These are phyloP conservation scores for Hawksworthiomyces lignivorus DNA, from an alignment of 2,329 filamentous ascomycete species.

Conservation along the genomic window DNA sequence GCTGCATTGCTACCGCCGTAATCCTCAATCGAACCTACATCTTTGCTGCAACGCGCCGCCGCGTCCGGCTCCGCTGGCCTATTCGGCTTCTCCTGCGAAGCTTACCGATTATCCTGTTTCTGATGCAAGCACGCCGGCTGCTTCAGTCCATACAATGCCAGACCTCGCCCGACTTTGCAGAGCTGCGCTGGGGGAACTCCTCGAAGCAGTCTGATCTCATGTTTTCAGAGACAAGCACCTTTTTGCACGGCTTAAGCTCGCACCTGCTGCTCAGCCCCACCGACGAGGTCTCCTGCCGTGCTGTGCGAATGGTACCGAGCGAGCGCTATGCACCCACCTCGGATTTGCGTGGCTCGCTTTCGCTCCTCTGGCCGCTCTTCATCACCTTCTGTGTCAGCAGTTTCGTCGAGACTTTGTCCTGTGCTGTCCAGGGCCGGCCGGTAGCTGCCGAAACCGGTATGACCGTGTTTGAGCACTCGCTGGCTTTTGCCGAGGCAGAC, in stretches of 20 bases:
- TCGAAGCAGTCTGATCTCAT: constrained; percentile 59
- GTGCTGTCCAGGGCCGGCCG: constrained; percentile 75
- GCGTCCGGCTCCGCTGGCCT: constrained; percentile 68
- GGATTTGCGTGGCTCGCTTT: constrained; percentile 68
- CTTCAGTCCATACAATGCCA: constrained; percentile 88
- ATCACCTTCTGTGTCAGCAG: constrained; percentile 65
- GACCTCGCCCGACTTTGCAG: constrained; percentile 65
- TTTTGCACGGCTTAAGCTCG: constrained; percentile 66
- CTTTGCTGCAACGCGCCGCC: constrained; percentile 80
- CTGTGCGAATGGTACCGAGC: constrained; percentile 62
- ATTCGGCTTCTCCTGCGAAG: constrained; percentile 63
- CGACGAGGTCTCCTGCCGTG: constrained; percentile 66
- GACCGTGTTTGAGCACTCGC: constrained; percentile 91
- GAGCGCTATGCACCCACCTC: constrained; percentile 41
- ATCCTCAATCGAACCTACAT: constrained; percentile 87
- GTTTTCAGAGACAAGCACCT: constrained; percentile 60
- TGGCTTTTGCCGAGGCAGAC: constrained; percentile 94
- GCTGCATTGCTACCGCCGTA: constrained; percentile 78
- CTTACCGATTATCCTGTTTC: constrained; percentile 62
- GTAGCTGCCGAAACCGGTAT: constrained; percentile 84
- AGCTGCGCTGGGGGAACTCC: constrained; percentile 61
- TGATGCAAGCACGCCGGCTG: constrained; percentile 59
- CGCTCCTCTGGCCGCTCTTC: constrained; percentile 68
- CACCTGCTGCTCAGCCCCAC: constrained; percentile 63
- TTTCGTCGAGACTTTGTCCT: constrained; percentile 81